Percentiles rank a stretch among this genome's conserved stretches.
phyloP scores from a whole-genome alignment of 495 filamentous ascomycete genomes.

The Aspergillus ostianus region DNA sequence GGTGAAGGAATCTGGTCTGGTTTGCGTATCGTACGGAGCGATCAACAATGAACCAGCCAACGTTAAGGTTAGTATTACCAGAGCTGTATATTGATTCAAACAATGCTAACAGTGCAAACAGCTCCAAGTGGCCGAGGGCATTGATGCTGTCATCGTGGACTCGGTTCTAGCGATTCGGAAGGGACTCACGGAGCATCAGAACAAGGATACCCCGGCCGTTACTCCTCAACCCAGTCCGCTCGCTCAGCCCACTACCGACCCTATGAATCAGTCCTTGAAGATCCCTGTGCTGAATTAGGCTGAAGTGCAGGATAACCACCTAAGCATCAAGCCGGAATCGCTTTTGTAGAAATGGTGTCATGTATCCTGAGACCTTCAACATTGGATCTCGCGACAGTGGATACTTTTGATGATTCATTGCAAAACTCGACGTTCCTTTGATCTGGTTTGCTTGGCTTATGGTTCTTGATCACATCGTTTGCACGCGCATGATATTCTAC shows the following conservation, averaged over 20 bases:
- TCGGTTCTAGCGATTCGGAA: slow-evolving; percentile 81
- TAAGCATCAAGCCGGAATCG: slow-evolving; percentile 18
- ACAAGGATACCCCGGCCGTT: slow-evolving; percentile 24
- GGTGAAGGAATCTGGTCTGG: slow-evolving; percentile 91
- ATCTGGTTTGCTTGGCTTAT: no score
- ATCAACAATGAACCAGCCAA: slow-evolving; percentile 84
- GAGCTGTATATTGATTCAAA: neutral
- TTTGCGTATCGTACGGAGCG: slow-evolving; percentile 91
- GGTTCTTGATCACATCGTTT: neutral
- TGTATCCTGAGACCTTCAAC: neutral
- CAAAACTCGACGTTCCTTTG: neutral
- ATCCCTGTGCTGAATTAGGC: slow-evolving; percentile 32
- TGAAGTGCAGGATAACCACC: slow-evolving; percentile 23
- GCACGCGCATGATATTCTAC: neutral
- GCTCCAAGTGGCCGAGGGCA: slow-evolving; percentile 91
- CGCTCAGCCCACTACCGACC: slow-evolving; percentile 22
- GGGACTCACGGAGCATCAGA: slow-evolving; percentile 55
- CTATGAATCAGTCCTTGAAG: slow-evolving; percentile 24
- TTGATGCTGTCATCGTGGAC: slow-evolving; percentile 96
- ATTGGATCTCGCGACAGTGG: neutral
- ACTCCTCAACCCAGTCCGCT: slow-evolving; percentile 31
- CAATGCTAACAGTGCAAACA: slow-evolving; percentile 29
- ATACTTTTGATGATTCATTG: neutral
- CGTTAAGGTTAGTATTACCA: slow-evolving; percentile 64
- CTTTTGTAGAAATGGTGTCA: neutral